Conservation (phyloP, 2,329 filamentous ascomycete species). For the Fusarium sp. region DNA sequence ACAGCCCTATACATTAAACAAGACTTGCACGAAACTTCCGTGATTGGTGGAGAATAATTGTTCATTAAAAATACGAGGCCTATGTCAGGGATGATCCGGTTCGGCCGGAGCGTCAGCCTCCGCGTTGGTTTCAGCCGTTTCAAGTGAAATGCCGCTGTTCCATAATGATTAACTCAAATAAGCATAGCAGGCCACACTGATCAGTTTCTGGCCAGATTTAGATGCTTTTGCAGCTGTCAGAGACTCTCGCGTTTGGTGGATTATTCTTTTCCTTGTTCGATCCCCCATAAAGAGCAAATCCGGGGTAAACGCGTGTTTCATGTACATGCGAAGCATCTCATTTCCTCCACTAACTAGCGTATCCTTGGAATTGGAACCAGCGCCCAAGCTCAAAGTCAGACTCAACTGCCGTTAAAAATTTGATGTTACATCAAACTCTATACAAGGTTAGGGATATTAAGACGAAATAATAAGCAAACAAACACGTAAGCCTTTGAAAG, state of each 20-base stretch:
- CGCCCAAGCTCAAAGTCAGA: neutral
- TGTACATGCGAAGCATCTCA: neutral
- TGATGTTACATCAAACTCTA: neutral
- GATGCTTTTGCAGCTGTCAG: neutral
- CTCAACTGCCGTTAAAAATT: neutral
- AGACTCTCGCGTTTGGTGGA: conserved; percentile 7
- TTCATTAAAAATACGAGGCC: conserved; percentile 4
- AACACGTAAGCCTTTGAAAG: neutral
- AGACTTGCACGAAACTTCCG: too few species aligned
- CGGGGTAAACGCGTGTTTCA: conserved; percentile 12
- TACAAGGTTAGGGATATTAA: neutral
- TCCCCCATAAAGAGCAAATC: conserved; percentile 4
- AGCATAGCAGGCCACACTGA: conserved; percentile 15
- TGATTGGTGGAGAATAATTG: conserved; percentile 38
- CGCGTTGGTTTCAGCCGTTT: conserved; percentile 40
- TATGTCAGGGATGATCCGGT: neutral
- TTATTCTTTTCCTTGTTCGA: neutral
- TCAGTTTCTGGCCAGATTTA: neutral
- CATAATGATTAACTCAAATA: neutral
- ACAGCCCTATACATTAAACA: conserved; percentile 4
- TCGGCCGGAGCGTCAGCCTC: conserved; percentile 25
- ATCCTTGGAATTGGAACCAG: neutral
- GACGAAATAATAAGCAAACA: neutral
- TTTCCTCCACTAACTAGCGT: conserved; percentile 6
- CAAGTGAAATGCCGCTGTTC: conserved; percentile 8